A percentile compares a stretch with the other conserved stretches of the same genome.
Conservation (phyloP, 2,329 filamentous ascomycete genomes). For the Pestalotiopsis sp. region DNA sequence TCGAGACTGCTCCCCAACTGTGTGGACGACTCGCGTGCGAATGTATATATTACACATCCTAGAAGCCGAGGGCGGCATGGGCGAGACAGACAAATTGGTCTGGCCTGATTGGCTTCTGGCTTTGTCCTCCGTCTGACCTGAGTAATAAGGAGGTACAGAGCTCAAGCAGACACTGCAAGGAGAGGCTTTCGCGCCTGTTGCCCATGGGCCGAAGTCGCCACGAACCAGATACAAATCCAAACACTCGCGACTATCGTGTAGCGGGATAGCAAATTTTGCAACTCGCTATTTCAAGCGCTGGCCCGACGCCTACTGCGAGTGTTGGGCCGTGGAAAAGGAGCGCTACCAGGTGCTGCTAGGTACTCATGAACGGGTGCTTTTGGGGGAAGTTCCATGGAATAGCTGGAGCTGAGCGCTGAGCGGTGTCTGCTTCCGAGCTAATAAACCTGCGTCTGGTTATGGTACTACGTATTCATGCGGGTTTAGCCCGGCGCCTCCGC, state of each 20-base stretch:
- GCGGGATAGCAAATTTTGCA: not conserved
- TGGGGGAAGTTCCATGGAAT: not conserved
- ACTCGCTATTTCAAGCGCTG: not conserved
- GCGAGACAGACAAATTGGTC: constrained; percentile 1
- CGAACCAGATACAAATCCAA: not conserved
- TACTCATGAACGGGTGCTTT: not conserved
- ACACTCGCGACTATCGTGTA: not conserved
- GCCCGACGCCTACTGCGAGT: not conserved
- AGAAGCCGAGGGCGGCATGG: not conserved
- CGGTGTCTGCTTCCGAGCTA: not conserved
- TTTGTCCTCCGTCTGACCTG: not conserved
- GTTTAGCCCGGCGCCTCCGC: not conserved
- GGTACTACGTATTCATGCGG: not conserved
- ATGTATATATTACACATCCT: not conserved
- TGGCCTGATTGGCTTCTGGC: not conserved
- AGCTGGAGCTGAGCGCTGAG: not conserved
- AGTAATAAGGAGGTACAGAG: not conserved
- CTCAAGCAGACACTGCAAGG: not conserved
- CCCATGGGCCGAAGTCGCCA: not conserved
- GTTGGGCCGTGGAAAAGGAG: not conserved
- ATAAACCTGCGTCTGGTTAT: not conserved
- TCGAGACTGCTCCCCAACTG: not conserved
- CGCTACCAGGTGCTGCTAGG: not conserved
- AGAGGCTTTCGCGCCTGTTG: not conserved
- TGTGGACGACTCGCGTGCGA: constrained; percentile 5